Base-by-base conservation (phyloP, 192 early-diverging fungal species). In the Gonapodya sp. region DNA sequence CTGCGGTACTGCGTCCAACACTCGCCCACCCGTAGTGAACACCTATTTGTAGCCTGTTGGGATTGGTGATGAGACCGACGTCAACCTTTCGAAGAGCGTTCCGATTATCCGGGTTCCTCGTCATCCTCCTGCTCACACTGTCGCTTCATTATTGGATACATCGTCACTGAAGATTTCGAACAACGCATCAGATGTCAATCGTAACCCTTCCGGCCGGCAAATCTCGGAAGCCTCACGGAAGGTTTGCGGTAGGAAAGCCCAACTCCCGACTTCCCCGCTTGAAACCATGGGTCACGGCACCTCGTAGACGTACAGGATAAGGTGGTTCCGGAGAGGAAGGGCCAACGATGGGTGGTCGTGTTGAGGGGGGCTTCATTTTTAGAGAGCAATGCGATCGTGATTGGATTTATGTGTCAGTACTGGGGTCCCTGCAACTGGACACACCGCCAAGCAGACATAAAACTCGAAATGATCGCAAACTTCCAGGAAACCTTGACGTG, bases 21-120 rank as follows among this genome's bases (percentile, higher is more conserved):
- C 90, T 86, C 31, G 95, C 95, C 95, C 95, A 99, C 1, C 98
- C 98, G 81, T 93, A 95, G 87, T 98, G 97, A 78, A 99, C 94
- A 79, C 98, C 98, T 18, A 94, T 93, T 0, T 92, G 89, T 36
- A 96, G 79, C 34, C 46, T 64, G 24, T 16, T 16, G 46, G 24
- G 24, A 64, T 64, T 8, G 46, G n/a, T n/a, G 46, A 64, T 24
- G 46, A 64, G 8, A 24, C 24, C 8, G 24, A 64, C 8, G 8
- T 64, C 8, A 64, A n/a, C n/a, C n/a, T n/a, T n/a, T n/a, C n/a
- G n/a, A n/a, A n/a, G n/a, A n/a, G n/a, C n/a, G n/a, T n/a, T n/a
- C n/a, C n/a, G n/a, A n/a, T n/a, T n/a, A n/a, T n/a, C n/a, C n/a
- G n/a, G n/a, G n/a, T n/a, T n/a, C n/a, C n/a, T n/a, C n/a, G n/a